Conservation (phyloP, 2,329 filamentous ascomycete genomes). For the Penicillium sp. region DNA sequence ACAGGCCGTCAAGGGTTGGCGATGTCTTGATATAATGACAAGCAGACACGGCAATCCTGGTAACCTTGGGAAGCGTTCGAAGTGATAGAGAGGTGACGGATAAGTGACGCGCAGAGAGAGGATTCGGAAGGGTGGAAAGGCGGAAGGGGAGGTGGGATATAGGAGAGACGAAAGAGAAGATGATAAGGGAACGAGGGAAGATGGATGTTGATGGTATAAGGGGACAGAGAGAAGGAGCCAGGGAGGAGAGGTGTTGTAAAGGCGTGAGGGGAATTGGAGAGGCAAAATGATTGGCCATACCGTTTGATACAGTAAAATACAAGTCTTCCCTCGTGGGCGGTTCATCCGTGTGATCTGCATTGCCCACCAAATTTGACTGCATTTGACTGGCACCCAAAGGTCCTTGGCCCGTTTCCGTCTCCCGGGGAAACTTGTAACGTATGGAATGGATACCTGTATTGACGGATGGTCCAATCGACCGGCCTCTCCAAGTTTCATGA, state of each 20-base stretch:
- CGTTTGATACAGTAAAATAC: slow-evolving; percentile 11
- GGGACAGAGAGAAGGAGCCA: slow-evolving; percentile 13
- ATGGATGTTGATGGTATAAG: slow-evolving; percentile 13
- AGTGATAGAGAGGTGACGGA: slow-evolving; percentile 5
- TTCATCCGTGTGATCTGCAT: slow-evolving; percentile 5
- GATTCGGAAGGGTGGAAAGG: slow-evolving; percentile 2
- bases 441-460: slow-evolving; percentile 9
- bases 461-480: slow-evolving; percentile 5
- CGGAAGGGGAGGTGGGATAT: slow-evolving; percentile 8
- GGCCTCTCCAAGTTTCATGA: slow-evolving; percentile 18
- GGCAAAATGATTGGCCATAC: slow-evolving; percentile 9
- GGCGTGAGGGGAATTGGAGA: slow-evolving; percentile 15
- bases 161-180: slow-evolving; percentile 7
- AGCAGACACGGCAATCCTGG: slow-evolving; percentile 4
- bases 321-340: slow-evolving; percentile 16
- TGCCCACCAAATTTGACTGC: neutral
- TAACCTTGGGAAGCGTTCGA: slow-evolving; percentile 2
- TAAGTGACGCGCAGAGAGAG: slow-evolving; percentile 7
- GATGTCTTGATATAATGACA: slow-evolving; percentile 8
- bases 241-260: slow-evolving; percentile 15
- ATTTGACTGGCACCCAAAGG: slow-evolving; percentile 8
- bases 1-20: slow-evolving; percentile 8
- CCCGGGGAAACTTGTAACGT: slow-evolving; percentile 4
- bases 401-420: slow-evolving; percentile 10
- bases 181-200: slow-evolving; percentile 13